These are phyloP conservation scores for Penicillium argentinense DNA, from an alignment of 495 filamentous ascomycete species.

Conservation along the genomic window DNA sequence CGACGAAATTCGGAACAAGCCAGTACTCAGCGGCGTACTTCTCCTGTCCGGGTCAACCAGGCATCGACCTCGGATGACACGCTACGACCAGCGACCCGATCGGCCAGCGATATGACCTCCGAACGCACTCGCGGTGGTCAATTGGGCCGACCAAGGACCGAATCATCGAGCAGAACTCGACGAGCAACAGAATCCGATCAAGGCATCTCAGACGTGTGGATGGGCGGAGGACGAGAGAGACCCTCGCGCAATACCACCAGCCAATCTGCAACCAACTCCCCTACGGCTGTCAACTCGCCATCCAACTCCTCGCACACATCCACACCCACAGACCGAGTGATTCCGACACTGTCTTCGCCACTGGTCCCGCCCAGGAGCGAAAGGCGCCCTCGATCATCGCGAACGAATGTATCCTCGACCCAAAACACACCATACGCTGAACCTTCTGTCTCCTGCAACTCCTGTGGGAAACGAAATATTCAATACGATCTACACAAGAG, in stretches of 20 bases:
- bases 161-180: constrained; percentile 30
- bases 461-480: constrained; percentile 65
- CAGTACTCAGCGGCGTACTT: constrained; percentile 32
- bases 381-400: constrained; percentile 33
- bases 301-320: constrained; percentile 4
- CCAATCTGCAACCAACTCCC: constrained; percentile 23
- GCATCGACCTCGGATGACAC: constrained; percentile 41
- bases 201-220: constrained; percentile 31
- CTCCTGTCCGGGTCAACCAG: constrained; percentile 32
- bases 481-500: constrained; percentile 81
- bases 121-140: constrained; percentile 36
- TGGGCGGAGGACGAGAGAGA: constrained; percentile 31
- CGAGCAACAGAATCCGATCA: constrained; percentile 42
- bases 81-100: constrained; percentile 36
- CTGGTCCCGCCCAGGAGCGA: constrained; percentile 26
- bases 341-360: constrained; percentile 15
- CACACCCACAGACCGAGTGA: constrained; percentile 7
- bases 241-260: constrained; percentile 16
- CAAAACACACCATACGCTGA: constrained; percentile 58
- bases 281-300: constrained; percentile 14
- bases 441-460: constrained; percentile 68
- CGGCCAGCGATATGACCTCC: constrained; percentile 44
- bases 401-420: constrained; percentile 27
- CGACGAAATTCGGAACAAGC: constrained; percentile 54
- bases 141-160: constrained; percentile 21